Percentiles rank a stretch among this genome's conserved stretches.
phyloP scores from a whole-genome alignment of 2,329 filamentous ascomycete species.

The Cordyceps fumosorosea region DNA sequence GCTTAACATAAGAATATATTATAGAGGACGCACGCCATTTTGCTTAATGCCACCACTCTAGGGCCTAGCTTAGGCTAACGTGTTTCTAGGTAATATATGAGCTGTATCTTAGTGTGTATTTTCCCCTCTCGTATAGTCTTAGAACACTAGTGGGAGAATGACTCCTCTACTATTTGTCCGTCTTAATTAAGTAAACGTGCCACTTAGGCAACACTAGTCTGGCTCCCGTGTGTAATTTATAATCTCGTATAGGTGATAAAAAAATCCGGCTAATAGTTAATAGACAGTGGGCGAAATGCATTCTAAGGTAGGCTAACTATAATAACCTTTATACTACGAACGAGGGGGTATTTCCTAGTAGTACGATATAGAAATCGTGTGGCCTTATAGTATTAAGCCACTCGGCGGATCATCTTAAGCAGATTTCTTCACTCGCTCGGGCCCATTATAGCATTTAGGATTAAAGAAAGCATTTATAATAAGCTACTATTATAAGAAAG shows the following conservation, averaged over 20 bases:
- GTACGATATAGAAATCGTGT: constrained; percentile 26
- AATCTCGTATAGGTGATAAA: neutral
- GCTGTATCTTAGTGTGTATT: neutral
- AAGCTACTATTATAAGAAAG: constrained; percentile 19
- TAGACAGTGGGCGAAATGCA: neutral
- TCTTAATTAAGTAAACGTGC: neutral
- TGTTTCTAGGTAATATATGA: neutral
- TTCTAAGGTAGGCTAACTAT: constrained; percentile 21
- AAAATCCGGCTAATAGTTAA: neutral
- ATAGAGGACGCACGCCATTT: constrained; percentile 45
- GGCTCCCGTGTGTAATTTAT: neutral
- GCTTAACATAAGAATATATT: constrained; percentile 39
- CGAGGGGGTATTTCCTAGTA: constrained; percentile 24
- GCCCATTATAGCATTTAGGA: constrained; percentile 19
- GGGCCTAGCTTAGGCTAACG: constrained; percentile 20
- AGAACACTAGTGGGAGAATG: neutral
- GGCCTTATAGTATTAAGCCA: constrained; percentile 30
- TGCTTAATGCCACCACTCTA: constrained; percentile 41
- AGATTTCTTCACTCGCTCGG: constrained; percentile 17
- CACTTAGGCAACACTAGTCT: neutral
- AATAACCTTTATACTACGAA: constrained; percentile 23
- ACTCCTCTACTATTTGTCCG: neutral
- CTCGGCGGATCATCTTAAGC: constrained; percentile 28
- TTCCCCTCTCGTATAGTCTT: neutral
- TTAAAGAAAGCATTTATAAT: constrained; percentile 2